Evolutionary conservation across 1,139 yeast genomes (phyloP).

Genomic region (Arxiozyma slooffiae): DNA sequence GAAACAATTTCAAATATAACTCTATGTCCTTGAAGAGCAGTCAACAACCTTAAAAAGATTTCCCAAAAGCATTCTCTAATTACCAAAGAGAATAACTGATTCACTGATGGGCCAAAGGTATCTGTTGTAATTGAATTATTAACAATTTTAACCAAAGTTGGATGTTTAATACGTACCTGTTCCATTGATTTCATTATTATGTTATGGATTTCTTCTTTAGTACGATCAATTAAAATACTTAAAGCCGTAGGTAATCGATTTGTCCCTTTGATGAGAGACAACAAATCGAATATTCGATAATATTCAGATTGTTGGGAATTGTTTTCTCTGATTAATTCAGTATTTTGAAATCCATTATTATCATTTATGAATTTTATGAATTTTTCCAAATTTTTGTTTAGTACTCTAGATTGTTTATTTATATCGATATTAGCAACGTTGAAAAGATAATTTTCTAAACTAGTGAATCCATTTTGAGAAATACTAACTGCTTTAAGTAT

Average conservation of each 20-base stretch:
- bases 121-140: conserved; percentile 14
- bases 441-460: conserved; percentile 46
- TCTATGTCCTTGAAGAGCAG: conserved; percentile 62
- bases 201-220: conserved; percentile 40
- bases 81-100: conserved; percentile 46
- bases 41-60: conserved; percentile 51
- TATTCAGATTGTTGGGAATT: conserved; percentile 14
- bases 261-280: conserved; percentile 51
- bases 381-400: conserved; percentile 35
- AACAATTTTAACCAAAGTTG: conserved; percentile 32
- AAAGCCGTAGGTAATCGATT: conserved; percentile 56
- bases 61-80: conserved; percentile 63
- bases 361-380: conserved; percentile 31
- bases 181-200: conserved; percentile 54
- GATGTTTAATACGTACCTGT: conserved; percentile 50
- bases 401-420: conserved; percentile 38
- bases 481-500: conserved; percentile 17
- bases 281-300: conserved; percentile 32
- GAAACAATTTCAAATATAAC: conserved; percentile 50
- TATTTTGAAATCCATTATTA: conserved; percentile 4
- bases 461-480: conserved; percentile 33
- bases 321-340: conserved; percentile 2
- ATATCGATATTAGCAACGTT: conserved; percentile 52
- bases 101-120: conserved; percentile 30
- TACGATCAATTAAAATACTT: conserved; percentile 43